Base-by-base conservation (phyloP, 192 early-diverging fungal genomes). In the Phlyctochytrium planicorne region DNA sequence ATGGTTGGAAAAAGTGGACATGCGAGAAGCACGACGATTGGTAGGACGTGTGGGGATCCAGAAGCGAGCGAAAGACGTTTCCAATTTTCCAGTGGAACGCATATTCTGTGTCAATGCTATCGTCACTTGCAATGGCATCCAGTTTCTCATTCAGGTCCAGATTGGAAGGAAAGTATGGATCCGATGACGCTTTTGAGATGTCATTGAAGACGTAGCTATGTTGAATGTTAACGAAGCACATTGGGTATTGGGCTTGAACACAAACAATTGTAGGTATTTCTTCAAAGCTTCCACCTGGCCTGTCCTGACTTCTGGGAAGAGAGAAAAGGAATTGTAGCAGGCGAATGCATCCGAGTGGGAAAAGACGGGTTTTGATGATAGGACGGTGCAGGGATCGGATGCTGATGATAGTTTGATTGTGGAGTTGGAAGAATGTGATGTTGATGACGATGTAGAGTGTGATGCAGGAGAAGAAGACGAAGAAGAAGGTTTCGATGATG, bases 151-250 rank as follows among this genome's bases (percentile, higher is more conserved):
- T 10, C 20, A 57, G 16, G 27, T 57, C 55, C 14, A 57, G 14
- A 27, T 57, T 57, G 55, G 55, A 57, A 27, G 55, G 25, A 27
- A 57, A 47, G 40, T 47, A 47, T 6, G 40, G 40, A 20, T 47
- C 20, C 10, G 10, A 6, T 20, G 40, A 47, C 40, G 40, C 40
- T 47, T 47, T 47, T 6, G 10, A 14, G 10, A 47, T 6, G 40
- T 47, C 40, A 20, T 14, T 47, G 40, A 14, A 47, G 6, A 20
- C 40, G 40, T 47, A 47, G 40, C 40, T 47, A 20, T 47, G 40
- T 6, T 20, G 20, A 20, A 20, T 47, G n/a, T 47, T 6, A 47
- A 14, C 20, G 20, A 47, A 14, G 6, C 40, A 14, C 20, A 47
- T 6, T 14, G 40, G 40, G 20, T 20, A 47, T 14, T 47, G 20